These are phyloP conservation scores for Aspergillus asperescens DNA, from an alignment of 495 filamentous ascomycete species.

Conservation along the genomic window DNA sequence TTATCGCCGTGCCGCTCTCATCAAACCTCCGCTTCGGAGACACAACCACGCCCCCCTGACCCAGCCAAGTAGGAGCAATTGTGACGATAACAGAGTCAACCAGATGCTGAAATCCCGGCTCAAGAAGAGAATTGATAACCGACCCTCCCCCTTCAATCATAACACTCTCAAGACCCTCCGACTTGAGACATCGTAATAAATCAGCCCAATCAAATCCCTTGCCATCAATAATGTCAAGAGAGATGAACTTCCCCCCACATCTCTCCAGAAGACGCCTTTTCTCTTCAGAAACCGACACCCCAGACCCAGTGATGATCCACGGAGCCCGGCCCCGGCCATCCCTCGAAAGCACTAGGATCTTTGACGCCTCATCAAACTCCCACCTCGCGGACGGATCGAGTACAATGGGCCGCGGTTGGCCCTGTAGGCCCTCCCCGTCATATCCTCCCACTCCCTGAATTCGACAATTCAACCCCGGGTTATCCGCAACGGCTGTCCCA, in stretches of 20 bases:
- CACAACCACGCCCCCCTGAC: conserved; percentile 70
- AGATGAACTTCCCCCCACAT: conserved; percentile 44
- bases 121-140: conserved; percentile 72
- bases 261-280: conserved; percentile 34
- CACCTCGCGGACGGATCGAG: conserved; percentile 69
- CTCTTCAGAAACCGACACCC: conserved; percentile 21
- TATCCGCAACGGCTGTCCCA: conserved; percentile 75
- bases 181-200: conserved; percentile 49
- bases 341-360: conserved; percentile 57
- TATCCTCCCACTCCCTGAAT: conserved; percentile 52
- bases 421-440: conserved; percentile 34
- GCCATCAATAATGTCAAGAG: conserved; percentile 19
- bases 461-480: conserved; percentile 79
- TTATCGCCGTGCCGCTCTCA: conserved; percentile 38
- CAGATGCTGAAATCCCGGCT: conserved; percentile 45
- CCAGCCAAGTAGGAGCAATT: conserved; percentile 80
- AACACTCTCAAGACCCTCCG: conserved; percentile 60
- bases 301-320: conserved; percentile 51
- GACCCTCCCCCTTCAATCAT: conserved; percentile 85
- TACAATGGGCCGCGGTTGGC: conserved; percentile 73
- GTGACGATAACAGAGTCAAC: conserved; percentile 77
- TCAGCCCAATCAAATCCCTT: conserved; percentile 52
- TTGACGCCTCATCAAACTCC: conserved; percentile 53
- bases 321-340: conserved; percentile 63
- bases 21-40: conserved; percentile 48